Conservation (phyloP, 768 basidiomycete species). For the Boletus edulis region DNA sequence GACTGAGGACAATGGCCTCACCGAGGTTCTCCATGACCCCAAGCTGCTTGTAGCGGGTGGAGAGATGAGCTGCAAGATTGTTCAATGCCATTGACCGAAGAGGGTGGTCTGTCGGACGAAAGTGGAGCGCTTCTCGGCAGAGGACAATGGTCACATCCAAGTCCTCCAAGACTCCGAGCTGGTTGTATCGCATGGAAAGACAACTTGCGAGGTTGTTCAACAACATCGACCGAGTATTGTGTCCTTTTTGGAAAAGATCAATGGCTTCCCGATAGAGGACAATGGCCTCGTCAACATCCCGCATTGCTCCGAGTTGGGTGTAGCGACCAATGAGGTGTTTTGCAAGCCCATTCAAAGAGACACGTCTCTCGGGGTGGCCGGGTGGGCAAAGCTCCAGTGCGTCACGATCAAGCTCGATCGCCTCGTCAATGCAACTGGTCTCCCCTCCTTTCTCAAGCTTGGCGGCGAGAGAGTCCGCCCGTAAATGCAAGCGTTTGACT, state of each 20-base stretch:
- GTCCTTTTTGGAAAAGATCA: not conserved
- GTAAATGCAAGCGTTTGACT: no score
- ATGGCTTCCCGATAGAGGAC: not conserved
- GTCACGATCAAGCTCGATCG: no score
- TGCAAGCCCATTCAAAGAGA: not conserved
- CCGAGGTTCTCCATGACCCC: not conserved
- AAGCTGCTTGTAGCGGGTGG: not conserved
- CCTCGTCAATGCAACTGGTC: no score
- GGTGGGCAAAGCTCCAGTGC: no score
- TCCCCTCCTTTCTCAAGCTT: no score
- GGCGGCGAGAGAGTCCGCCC: no score
- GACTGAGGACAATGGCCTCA: no score
- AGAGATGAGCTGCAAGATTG: not conserved
- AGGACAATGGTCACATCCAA: not conserved
- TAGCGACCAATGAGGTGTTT: not conserved
- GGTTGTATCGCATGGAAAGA: not conserved
- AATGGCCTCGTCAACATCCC: conserved; percentile 1
- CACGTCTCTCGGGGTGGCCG: no score
- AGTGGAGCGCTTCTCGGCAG: not conserved
- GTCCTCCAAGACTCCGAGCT: not conserved
- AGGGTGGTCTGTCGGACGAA: not conserved
- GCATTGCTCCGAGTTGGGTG: not conserved
- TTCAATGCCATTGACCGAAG: not conserved
- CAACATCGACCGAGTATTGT: not conserved
- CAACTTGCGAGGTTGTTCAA: not conserved